Evolutionary conservation across 179 eudicot genomes (phyloP).

Genomic region (Pouteria campechiana): DNA sequence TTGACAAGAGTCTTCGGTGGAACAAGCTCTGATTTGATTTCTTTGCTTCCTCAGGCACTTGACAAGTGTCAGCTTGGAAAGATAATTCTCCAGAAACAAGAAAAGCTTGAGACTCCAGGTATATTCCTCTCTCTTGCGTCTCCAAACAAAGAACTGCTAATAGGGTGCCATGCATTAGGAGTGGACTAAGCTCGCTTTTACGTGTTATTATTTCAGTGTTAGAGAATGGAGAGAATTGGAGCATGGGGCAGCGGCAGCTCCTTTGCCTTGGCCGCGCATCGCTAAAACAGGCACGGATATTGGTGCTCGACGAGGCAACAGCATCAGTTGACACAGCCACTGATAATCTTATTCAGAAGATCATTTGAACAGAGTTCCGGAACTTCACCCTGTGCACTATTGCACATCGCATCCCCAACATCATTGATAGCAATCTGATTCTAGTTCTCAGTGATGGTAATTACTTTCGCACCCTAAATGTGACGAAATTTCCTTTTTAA

Average conservation of each 20-base stretch:
- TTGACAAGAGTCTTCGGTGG: too few species aligned
- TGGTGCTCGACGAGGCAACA: constrained; percentile 97
- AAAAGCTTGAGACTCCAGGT: constrained; percentile 89
- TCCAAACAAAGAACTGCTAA: constrained; percentile 1
- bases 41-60: constrained; percentile 91
- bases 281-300: constrained; percentile 78
- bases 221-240: constrained; percentile 98
- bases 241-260: constrained; percentile 96
- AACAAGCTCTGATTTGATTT: too few species aligned
- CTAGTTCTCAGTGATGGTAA: constrained; percentile 91
- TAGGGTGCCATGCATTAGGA: neutral
- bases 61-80: constrained; percentile 92
- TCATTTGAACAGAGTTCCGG: constrained; percentile 72
- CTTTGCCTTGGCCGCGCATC: constrained; percentile 89
- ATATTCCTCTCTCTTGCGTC: neutral
- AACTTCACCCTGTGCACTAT: constrained; percentile 94
- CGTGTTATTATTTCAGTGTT: constrained; percentile 2
- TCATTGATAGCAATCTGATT: constrained; percentile 88
- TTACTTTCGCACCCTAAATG: constrained; percentile 3
- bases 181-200: neutral
- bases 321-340: constrained; percentile 98
- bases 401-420: constrained; percentile 94
- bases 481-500: too few species aligned
- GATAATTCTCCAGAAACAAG: constrained; percentile 63
- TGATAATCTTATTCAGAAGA: constrained; percentile 89